Conservation (phyloP, 352 stramenopile genomes). For the Phytopythium montanum region DNA sequence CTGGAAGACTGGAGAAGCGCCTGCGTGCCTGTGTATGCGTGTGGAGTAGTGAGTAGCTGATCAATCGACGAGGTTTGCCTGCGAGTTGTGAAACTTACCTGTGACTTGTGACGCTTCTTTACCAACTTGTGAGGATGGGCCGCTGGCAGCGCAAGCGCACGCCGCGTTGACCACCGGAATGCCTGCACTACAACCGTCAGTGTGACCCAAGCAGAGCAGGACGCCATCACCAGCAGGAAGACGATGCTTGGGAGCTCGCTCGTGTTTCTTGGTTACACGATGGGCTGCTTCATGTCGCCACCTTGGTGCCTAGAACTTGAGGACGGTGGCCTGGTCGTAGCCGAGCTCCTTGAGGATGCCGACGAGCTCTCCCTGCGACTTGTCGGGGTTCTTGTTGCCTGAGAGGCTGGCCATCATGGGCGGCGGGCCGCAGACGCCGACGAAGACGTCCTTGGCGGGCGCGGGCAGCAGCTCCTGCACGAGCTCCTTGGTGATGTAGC, state of each 20-base stretch:
- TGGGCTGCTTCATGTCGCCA: no score
- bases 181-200: no score
- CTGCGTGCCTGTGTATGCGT: neutral
- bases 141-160: no score
- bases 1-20: no score
- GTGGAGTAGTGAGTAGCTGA: neutral
- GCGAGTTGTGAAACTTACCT: neutral
- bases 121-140: no score
- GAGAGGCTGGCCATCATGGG: constrained; percentile 79
- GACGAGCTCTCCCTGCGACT: constrained; percentile 65
- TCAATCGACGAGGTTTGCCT: neutral
- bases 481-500: constrained; percentile 68
- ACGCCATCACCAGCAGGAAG: no score
- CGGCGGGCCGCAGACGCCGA: constrained; percentile 84
- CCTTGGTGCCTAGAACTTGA: constrained; percentile 56
- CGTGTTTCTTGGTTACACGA: no score
- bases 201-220: no score
- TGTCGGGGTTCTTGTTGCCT: constrained; percentile 77
- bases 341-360: constrained; percentile 70
- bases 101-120: no score
- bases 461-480: constrained; percentile 64
- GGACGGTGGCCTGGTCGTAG: constrained; percentile 56
- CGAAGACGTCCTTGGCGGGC: constrained; percentile 51
- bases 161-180: no score
- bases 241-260: no score